Percentiles rank a stretch among this genome's conserved stretches.
These are phyloP conservation scores for Fraxinus velutina DNA, from an alignment of 305 asterid genomes.

Conservation along the genomic window DNA sequence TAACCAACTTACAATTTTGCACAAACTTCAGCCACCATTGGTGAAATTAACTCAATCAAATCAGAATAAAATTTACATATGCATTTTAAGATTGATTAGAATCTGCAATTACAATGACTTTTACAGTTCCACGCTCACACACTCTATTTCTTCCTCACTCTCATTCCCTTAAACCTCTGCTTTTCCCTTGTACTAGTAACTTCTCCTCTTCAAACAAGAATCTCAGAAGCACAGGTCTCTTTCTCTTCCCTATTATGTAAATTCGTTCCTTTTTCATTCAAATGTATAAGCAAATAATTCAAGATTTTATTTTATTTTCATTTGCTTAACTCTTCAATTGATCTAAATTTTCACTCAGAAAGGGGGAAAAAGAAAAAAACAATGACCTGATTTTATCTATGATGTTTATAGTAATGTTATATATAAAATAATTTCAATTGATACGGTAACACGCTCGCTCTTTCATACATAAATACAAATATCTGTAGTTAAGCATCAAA, in stretches of 20 bases:
- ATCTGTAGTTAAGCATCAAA: neutral
- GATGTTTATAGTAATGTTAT: neutral
- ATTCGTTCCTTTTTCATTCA: neutral
- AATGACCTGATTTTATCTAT: neutral
- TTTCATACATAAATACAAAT: neutral
- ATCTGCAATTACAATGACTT: slow-evolving; percentile 28
- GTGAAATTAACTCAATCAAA: neutral
- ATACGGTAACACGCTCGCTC: neutral
- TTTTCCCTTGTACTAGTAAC: neutral
- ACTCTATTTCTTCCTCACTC: slow-evolving; percentile 10
- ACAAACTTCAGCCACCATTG: neutral
- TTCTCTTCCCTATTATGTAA: slow-evolving; percentile 1
- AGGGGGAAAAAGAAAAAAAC: neutral
- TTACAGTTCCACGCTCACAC: slow-evolving; percentile 23
- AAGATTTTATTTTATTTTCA: neutral
- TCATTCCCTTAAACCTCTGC: neutral
- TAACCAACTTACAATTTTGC: neutral
- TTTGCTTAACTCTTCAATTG: neutral
- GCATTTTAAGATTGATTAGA: too few species aligned
- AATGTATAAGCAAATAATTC: neutral
- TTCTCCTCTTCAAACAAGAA: slow-evolving; percentile 15
- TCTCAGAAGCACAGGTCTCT: slow-evolving; percentile 28
- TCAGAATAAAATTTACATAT: neutral
- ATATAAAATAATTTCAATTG: neutral
- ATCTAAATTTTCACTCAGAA: neutral